Evolutionary conservation across 441 rosid species (phyloP), one percentile per base, ranked within the genome.

Genomic region (Jatropha multifida): DNA sequence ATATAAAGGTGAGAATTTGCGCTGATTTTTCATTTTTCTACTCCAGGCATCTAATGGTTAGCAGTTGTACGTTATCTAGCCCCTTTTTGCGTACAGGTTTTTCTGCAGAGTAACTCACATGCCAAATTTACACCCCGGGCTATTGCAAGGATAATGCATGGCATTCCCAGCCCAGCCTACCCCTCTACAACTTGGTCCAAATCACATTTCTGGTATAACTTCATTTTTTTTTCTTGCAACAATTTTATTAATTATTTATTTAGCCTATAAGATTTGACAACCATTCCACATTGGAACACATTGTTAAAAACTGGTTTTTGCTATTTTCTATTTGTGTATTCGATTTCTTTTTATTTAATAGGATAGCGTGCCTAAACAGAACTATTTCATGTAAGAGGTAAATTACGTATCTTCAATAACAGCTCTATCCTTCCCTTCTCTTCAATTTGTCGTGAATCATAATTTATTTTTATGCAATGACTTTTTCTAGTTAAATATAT

Each of bases 71-170:
- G 71, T 26, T 58, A 58, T 71, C 38, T 70, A 56, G 65, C 52
- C 42, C 72, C 74, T 78, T 80, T 54, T 56, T 77, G 64, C 44
- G 64, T 80, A 68, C 82, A 95, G 99, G 98, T 95, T 75, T 93
- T 95, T 80, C 76, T 90, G 80, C 97, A 89, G 84, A 85, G 94
- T 76, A 93, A 92, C 81, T 87, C 87, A 4, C 90, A 95, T 17
- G 84, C 86, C 42, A 95, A 92, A 84, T 93, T 93, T 82, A 95
- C 97, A 63, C 98, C 98, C 44, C 88, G 99, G 82, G 92, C 96
- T 73, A 78, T 94, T 52, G 94, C 96, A 38, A 95, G 98, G 81
- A 90, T 93, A 87, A 87, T 95, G 92, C 97, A 93, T 76, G 98
- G 96, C 82, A 88, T 93, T 80, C 87, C 89, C 71, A 95, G 99